phyloP scores from a whole-genome alignment of 495 filamentous ascomycete species.

The Stereocaulon alpinum region DNA sequence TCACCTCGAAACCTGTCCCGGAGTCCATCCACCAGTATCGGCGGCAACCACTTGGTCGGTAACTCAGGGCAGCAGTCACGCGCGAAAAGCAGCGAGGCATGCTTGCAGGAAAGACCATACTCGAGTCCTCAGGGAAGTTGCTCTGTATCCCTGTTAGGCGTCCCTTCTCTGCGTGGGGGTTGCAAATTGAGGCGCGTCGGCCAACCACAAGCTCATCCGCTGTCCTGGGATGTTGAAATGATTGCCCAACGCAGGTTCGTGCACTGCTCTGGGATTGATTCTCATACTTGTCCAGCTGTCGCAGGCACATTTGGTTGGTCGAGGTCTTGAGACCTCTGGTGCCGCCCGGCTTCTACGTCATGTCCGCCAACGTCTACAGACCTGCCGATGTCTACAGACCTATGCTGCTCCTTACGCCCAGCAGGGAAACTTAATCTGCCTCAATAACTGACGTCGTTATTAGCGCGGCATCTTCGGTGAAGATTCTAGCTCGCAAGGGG shows the following conservation, averaged over 20 bases:
- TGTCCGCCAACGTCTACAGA: no score
- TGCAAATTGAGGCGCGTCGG: neutral
- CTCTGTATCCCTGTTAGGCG: no score
- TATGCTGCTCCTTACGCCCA: no score
- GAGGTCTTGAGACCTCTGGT: no score
- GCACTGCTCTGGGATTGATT: neutral
- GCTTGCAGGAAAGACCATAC: neutral
- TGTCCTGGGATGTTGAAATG: neutral
- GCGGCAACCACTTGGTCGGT: neutral
- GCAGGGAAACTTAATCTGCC: no score
- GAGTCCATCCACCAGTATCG: neutral
- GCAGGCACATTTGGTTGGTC: no score
- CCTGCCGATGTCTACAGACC: no score
- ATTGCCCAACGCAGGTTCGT: neutral
- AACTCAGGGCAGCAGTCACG: neutral
- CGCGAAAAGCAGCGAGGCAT: neutral
- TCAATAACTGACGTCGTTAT: no score
- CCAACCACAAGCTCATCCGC: neutral
- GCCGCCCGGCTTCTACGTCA: no score
- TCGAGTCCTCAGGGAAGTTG: no score
- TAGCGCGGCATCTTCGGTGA: no score
- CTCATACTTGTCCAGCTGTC: neutral
- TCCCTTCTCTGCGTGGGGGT: neutral
- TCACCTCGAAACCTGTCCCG: neutral
- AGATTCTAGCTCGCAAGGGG: no score